Evolutionary conservation across 1,284 basidiomycete genomes (phyloP), one percentile per base, ranked within the genome.

Genomic region (Inonotus hispidus): DNA sequence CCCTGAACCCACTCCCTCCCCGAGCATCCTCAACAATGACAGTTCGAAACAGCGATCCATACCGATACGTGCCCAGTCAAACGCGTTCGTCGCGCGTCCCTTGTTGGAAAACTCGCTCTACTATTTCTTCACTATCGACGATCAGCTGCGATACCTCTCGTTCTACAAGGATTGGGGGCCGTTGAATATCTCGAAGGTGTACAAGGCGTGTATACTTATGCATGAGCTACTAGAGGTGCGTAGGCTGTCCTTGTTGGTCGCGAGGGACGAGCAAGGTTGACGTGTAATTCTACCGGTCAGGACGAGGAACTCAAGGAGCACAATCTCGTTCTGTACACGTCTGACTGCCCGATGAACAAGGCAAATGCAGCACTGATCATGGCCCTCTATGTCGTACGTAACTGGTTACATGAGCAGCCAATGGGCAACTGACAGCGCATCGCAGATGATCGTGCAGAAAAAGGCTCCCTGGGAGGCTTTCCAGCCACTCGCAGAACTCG

Each of bases 131-230:
- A 90, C 88, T 59, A 85, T 96, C 75, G 93, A 98, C 75, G 88
- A 95, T 75, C 88, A 94, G 66, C 83, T 98, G 57, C 82, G 88
- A 65, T 99, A 99, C 77, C 84, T 95, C 61, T 91, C 91, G 38
- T 99, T 99, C 82, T 94, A 90, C 71, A 86, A 92, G 70, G 95
- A 98, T 73, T 93, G 92, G 87, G 96, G 96, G 10, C 96, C 97
- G 16, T 78, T 96, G 63, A 97, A 97, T 73, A 81, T 95, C 43
- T 88, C 91, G 3, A 92, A 92, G 84, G 89, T 95, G 11, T 95
- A 94, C 76, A 91, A 93, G 69, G 93, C 96, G 46, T 98, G 95
- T 77, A 88, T 97, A 52, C 82, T 92, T 66, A 88, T 98, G 54
- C 93, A 96, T 71, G 90, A 93, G 70, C 81, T 95, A 60, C 80